Percentiles rank a stretch among this genome's conserved stretches.
These are phyloP conservation scores for Myriosclerotinia scirpicola DNA, from an alignment of 2,329 filamentous ascomycete species.

Conservation along the genomic window DNA sequence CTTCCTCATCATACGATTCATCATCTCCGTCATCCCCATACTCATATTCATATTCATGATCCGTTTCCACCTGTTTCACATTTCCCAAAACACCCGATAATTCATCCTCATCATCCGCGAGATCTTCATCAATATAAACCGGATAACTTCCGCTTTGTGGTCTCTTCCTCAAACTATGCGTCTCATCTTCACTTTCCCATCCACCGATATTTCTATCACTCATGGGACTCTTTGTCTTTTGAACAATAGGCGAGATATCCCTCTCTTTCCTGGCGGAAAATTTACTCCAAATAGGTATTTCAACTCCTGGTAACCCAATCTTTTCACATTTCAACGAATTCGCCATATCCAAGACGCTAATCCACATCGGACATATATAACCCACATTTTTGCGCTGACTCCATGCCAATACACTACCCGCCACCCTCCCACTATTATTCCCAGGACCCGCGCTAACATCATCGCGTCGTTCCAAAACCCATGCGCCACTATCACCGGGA, in stretches of 20 bases:
- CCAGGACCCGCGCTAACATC: conserved; percentile 88
- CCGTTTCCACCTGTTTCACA: not conserved
- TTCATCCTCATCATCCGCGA: conserved; percentile 15
- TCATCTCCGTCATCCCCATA: not conserved
- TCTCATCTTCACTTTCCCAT: conserved; percentile 14
- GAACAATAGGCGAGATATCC: not conserved
- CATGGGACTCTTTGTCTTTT: not conserved
- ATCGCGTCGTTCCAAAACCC: conserved; percentile 90
- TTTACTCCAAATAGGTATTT: conserved; percentile 30
- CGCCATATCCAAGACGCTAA: conserved; percentile 81
- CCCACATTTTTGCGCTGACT: conserved; percentile 76
- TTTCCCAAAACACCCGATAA: conserved; percentile 11
- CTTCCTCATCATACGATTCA: conserved; percentile 16
- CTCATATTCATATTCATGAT: not conserved
- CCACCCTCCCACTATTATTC: conserved; percentile 66
- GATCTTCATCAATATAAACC: conserved; percentile 1
- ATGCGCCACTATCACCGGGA: conserved; percentile 89
- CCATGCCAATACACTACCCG: conserved; percentile 89
- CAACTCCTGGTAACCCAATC: conserved; percentile 68
- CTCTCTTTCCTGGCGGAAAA: not conserved
- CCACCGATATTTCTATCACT: conserved; percentile 1
- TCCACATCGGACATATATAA: conserved; percentile 94
- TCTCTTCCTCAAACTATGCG: not conserved
- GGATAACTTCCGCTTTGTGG: conserved; percentile 12
- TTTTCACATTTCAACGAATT: conserved; percentile 69